Evolutionary conservation across 2,329 filamentous ascomycete species (phyloP), one percentile per base, ranked within the genome.

Genomic region (Calonectria pseudoturangicola): DNA sequence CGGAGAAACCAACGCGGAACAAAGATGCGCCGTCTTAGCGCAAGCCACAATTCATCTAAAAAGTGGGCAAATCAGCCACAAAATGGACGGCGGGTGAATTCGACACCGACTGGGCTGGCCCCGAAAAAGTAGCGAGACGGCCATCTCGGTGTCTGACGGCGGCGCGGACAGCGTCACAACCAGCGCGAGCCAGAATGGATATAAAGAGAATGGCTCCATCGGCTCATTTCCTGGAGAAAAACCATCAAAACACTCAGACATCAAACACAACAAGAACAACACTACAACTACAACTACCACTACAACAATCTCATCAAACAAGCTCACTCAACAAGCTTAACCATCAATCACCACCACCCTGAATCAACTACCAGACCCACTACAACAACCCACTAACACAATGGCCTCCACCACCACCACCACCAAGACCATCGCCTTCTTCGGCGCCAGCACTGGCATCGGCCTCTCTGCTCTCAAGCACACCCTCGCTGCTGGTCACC

Each of bases 371-470:
- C 54, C 33, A 36, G 28, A 56, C 51, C 28, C 33, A 41, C 54
- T 8, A 10, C n/a, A 8, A 47, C 9, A 25, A 48, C 45, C 50
- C 54, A 60, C 36, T 41, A 60, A 60, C 21, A 60, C 54, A 41
- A 60, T 60, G 54, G 21, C 58, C 39, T 28, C 60, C 28, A 68
- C 39, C 10, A 68, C 36, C 54, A 78, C 75, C 71, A n/a, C 70
- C 16, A 2, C 50, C 39, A 80, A 87, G 73, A 85, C 87, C 4
- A 80, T 90, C 68, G 84, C 87, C 54, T 89, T 91, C 82, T 84
- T 91, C 66, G 89, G 89, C 71, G 87, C 88, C 50, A 90, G 87
- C 27, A 86, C 85, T 41, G 89, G 89, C 60, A 84, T 84, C 73
- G 88, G 86, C 66, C 85, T 89, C 69, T 82, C 87, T 3, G 83